Base-by-base conservation (phyloP, 2,329 filamentous ascomycete genomes). In the Helotiales sp. region DNA sequence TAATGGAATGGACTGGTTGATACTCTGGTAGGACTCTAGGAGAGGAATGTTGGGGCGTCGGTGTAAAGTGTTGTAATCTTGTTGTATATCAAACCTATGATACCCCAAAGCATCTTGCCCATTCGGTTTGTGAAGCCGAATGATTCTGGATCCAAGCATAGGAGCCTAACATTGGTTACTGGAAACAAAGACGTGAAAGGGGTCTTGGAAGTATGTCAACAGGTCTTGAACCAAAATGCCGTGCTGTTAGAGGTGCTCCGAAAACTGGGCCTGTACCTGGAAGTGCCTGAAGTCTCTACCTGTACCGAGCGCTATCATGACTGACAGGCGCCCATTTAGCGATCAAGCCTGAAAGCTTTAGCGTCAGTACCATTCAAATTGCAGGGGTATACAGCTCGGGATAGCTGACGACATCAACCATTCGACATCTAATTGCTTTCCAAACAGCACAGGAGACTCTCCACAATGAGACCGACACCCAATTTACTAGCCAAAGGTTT, bases 401-500 rank as follows among this genome's bases (percentile, higher is more conserved):
- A 37, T 37, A 57, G 54, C 54, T 57, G 54, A 57, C 54, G 54
- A 57, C 54, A 57, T 57, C 32, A 40, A 52, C 22, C 13, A 50
- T 30, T 24, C 49, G 17, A 10, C 54, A n/a, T 22, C 11, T 34
- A 40, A 62, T 28, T 62, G 43, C 59, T 52, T 30, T 26, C 45
- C 47, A 40, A 32, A n/a, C 37, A 34, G 17, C 34, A 8, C 40
- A 45, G 40, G n/a, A 20, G 40, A 20, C 47, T 22, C 43, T 20
- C 58, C 57, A 47, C 32, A n/a, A 88, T 89, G 86, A 82, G 80
- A 74, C 76, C 80, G 17, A 82, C 85, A 22, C 75, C 78, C 20
- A 76, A 78, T 63, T 77, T 86, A 34, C 63, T 73, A 34, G 77
- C 79, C 68, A 86, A 83, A 77, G 83, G 86, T 79, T 87, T 90